A percentile compares a stretch with the other conserved stretches of the same genome.
phyloP scores from a whole-genome alignment of 176 grass and related monocot species.

The Carex scoparia region DNA sequence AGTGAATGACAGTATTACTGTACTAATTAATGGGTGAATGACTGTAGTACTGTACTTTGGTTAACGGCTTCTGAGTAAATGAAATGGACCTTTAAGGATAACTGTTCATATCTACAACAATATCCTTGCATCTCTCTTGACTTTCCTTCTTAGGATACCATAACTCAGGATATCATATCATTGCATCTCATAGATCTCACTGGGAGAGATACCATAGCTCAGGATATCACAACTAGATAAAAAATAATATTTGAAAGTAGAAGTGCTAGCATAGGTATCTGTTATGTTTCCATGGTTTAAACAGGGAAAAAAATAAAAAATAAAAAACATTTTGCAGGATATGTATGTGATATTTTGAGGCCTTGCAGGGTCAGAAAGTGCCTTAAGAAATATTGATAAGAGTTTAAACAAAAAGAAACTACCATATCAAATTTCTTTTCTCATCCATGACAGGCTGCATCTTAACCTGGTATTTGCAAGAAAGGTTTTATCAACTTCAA shows the following conservation, averaged over 20 bases:
- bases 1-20: too few relatives aligned
- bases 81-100: not conserved
- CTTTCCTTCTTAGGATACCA: not conserved
- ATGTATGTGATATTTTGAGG: not conserved
- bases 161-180: not conserved
- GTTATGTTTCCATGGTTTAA: slow-evolving; percentile 6
- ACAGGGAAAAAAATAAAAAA: not conserved
- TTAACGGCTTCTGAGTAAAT: not conserved
- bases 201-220: not conserved
- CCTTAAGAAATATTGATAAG: not conserved
- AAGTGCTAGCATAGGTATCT: not conserved
- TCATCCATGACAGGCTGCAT: slow-evolving; percentile 81
- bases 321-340: not conserved
- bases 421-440: slow-evolving; percentile 79
- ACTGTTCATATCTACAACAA: not conserved
- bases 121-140: not conserved
- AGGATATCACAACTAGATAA: not conserved
- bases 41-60: not conserved
- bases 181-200: not conserved
- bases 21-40: too few relatives aligned
- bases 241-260: not conserved
- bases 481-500: not conserved
- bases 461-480: slow-evolving; percentile 57
- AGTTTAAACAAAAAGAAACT: slow-evolving; percentile 11
- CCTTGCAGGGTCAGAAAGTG: not conserved